These are phyloP conservation scores for Wallacemonas rigidus DNA, from an alignment of 208 protist species.

Conservation along the genomic window DNA sequence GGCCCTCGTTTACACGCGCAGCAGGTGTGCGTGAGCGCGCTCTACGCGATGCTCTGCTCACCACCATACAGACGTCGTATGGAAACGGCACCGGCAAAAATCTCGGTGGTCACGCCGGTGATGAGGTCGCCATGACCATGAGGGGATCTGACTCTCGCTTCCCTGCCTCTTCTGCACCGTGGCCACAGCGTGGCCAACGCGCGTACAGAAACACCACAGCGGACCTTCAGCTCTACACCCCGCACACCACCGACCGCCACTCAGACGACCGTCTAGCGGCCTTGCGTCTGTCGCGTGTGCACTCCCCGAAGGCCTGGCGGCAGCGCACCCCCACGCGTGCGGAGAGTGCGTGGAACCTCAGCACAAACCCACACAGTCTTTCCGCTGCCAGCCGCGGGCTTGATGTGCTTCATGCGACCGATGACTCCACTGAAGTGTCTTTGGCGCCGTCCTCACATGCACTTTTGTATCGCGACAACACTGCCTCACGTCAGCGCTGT, in stretches of 20 bases:
- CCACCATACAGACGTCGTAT: neutral
- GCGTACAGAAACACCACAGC: too few relatives aligned
- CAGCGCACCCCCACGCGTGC: neutral
- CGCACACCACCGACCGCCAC: too few relatives aligned
- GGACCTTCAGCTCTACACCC: too few relatives aligned
- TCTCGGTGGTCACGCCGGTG: too few relatives aligned
- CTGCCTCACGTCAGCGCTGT: constrained; percentile 8
- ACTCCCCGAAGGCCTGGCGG: neutral
- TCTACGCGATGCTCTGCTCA: neutral
- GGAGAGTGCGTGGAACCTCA: constrained; percentile 8
- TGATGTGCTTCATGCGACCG: neutral
- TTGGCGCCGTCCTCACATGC: neutral
- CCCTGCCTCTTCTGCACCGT: too few relatives aligned
- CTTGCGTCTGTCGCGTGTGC: neutral
- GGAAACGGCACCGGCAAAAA: neutral
- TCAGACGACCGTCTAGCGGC: too few relatives aligned
- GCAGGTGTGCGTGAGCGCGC: neutral
- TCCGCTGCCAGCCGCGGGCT: constrained; percentile 19
- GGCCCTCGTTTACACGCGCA: neutral
- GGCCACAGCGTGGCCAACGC: too few relatives aligned
- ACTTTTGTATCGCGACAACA: constrained; percentile 4
- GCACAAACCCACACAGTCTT: constrained; percentile 20
- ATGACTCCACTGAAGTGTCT: neutral
- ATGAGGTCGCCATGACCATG: too few relatives aligned
- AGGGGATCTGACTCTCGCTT: too few relatives aligned